Conservation (phyloP, 1,139 yeast genomes). For the Hemisphaericaspora xylofermentans region DNA sequence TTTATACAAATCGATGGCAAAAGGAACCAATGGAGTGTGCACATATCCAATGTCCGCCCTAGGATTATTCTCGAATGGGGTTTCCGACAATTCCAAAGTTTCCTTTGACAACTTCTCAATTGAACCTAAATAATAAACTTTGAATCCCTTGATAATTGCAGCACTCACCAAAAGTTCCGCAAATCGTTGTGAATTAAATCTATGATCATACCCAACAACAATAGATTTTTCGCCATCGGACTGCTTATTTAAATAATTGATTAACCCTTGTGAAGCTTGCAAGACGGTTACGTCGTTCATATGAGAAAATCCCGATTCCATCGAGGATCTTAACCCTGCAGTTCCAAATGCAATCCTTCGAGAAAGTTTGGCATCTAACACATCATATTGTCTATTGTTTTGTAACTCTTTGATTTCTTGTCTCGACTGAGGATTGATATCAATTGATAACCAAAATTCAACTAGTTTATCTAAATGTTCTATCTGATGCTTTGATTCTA, state of each 20-base stretch:
- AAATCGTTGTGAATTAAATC: slow-evolving; percentile 75
- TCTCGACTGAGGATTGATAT: slow-evolving; percentile 53
- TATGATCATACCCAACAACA: slow-evolving; percentile 90
- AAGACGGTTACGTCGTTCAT: slow-evolving; percentile 89
- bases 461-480: slow-evolving; percentile 35
- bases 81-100: slow-evolving; percentile 18
- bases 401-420: slow-evolving; percentile 55
- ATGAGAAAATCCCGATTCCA: slow-evolving; percentile 88
- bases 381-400: slow-evolving; percentile 35
- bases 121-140: slow-evolving; percentile 62
- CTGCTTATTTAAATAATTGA: slow-evolving; percentile 48
- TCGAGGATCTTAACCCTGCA: slow-evolving; percentile 81
- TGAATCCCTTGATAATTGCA: slow-evolving; percentile 66
- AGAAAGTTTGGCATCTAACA: slow-evolving; percentile 51
- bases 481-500: slow-evolving; percentile 7
- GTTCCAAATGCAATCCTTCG: slow-evolving; percentile 83
- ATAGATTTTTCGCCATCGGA: slow-evolving; percentile 32
- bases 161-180: slow-evolving; percentile 79
- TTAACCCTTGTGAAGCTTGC: slow-evolving; percentile 92
- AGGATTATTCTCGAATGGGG: slow-evolving; percentile 7
- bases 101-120: slow-evolving; percentile 30
- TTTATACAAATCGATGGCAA: slow-evolving; percentile 60
- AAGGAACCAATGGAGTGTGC: slow-evolving; percentile 94
- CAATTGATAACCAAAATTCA: slow-evolving; percentile 49
- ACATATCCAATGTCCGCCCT: slow-evolving; percentile 35